These are phyloP conservation scores for Aspergillus felis DNA, from an alignment of 2,329 filamentous ascomycete species.

Conservation along the genomic window DNA sequence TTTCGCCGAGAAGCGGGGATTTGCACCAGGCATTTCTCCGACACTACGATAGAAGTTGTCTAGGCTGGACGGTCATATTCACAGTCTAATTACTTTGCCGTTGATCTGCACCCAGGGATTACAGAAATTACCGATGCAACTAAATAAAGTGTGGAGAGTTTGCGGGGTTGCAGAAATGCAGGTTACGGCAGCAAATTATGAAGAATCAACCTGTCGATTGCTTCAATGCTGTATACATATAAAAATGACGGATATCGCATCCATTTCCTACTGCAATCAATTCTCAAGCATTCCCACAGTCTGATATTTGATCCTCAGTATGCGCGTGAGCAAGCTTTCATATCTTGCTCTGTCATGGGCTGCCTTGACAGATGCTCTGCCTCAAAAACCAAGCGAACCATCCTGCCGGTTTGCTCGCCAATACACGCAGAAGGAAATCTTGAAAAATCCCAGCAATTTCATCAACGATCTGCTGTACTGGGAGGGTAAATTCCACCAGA, in stretches of 20 bases:
- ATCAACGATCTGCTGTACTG: constrained; percentile 40
- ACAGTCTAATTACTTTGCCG: not conserved
- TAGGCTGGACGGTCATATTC: not conserved
- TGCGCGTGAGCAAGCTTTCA: not conserved
- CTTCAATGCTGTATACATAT: not conserved
- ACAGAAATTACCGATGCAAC: not conserved
- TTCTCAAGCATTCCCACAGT: not conserved
- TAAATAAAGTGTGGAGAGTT: not conserved
- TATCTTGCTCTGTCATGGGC: not conserved
- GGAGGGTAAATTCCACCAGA: constrained; percentile 45
- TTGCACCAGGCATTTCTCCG: not conserved
- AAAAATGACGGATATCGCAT: not conserved
- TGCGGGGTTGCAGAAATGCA: not conserved
- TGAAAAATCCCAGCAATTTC: not conserved
- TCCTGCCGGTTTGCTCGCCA: not conserved
- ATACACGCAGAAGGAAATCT: not conserved
- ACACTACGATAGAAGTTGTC: not conserved
- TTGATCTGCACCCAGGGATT: not conserved
- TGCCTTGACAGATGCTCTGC: not conserved
- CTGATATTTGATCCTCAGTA: not conserved
- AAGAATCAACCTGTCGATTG: not conserved
- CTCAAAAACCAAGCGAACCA: not conserved
- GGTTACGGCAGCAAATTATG: not conserved
- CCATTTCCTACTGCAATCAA: not conserved
- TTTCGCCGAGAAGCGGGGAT: not conserved